Percentiles rank a stretch among this genome's conserved stretches.
Conservation (phyloP, 2,329 filamentous ascomycete genomes). For the Phaeophleospora eucalypticola region DNA sequence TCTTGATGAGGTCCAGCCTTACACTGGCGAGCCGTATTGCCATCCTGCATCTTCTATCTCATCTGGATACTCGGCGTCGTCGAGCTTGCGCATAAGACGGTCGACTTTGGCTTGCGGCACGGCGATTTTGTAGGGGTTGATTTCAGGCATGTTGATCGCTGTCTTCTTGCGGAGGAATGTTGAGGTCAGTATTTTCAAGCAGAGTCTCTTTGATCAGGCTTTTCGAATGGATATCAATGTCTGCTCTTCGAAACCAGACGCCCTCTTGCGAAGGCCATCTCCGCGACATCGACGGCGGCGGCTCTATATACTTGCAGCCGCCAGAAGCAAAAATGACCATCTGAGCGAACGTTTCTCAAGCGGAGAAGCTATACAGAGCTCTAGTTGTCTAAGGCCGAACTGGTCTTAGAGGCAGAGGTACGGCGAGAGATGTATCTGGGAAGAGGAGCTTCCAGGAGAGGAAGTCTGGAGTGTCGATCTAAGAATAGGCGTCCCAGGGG, state of each 20-base stretch:
- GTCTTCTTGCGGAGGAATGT: not conserved
- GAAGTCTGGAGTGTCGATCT: no score
- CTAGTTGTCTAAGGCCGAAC: not conserved
- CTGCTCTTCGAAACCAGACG: no score
- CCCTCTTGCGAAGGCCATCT: no score
- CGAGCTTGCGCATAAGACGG: slow-evolving; percentile 8
- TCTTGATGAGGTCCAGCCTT: not conserved
- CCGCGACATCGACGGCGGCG: no score
- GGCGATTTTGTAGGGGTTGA: slow-evolving; percentile 14
- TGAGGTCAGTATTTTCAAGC: no score
- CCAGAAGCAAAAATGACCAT: not conserved
- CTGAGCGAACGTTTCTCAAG: not conserved
- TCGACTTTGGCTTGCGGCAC: slow-evolving; percentile 17
- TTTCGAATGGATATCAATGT: no score
- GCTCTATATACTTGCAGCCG: no score
- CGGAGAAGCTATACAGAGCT: slow-evolving; percentile 1
- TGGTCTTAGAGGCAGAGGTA: not conserved
- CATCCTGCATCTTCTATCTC: slow-evolving; percentile 42
- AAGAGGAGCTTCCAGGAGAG: no score
- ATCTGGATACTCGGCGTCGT: slow-evolving; percentile 13
- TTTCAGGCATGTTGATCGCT: slow-evolving; percentile 6
- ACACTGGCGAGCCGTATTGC: slow-evolving; percentile 58
- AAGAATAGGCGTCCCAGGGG: no score
- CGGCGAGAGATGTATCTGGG: not conserved
- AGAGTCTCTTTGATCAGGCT: no score